These are phyloP conservation scores for Penicillium carneum DNA, from an alignment of 2,329 filamentous ascomycete genomes.

Conservation along the genomic window DNA sequence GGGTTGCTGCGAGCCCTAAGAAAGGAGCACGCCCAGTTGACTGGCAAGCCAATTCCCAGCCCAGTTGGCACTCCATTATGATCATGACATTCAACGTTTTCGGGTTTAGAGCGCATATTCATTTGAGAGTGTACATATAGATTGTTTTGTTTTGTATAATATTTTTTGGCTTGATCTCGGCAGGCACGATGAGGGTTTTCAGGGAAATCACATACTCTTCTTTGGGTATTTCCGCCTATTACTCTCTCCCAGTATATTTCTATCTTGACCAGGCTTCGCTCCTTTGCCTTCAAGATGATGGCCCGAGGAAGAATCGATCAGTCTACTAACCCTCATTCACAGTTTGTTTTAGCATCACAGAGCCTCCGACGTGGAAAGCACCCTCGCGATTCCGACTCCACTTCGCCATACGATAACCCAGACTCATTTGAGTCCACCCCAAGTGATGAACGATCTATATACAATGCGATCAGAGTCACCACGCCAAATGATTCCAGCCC, in stretches of 20 bases:
- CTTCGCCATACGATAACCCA: slow-evolving; percentile 20
- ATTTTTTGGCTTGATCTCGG: slow-evolving; percentile 28
- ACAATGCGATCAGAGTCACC: slow-evolving; percentile 45
- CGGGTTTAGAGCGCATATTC: slow-evolving; percentile 24
- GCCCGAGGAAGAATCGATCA: slow-evolving; percentile 6
- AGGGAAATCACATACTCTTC: slow-evolving; percentile 8
- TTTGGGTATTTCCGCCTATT: background rate
- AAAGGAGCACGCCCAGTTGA: slow-evolving; percentile 50
- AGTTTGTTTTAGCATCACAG: slow-evolving; percentile 3
- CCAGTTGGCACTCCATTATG: slow-evolving; percentile 47
- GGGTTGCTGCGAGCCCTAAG: slow-evolving; percentile 62
- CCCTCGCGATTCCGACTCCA: slow-evolving; percentile 15
- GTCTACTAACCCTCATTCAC: slow-evolving; percentile 10
- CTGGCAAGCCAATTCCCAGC: slow-evolving; percentile 45
- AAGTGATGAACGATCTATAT: slow-evolving; percentile 50
- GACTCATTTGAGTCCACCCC: slow-evolving; percentile 39
- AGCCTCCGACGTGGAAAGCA: slow-evolving; percentile 17
- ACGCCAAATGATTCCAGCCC: slow-evolving; percentile 37
- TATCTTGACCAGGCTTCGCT: slow-evolving; percentile 7
- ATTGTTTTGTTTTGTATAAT: slow-evolving; percentile 32
- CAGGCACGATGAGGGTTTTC: slow-evolving; percentile 30
- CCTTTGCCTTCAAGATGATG: slow-evolving; percentile 25
- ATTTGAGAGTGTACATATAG: slow-evolving; percentile 34
- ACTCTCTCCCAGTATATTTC: slow-evolving; percentile 2
- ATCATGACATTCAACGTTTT: slow-evolving; percentile 38